Evolutionary conservation across 768 basidiomycete genomes (phyloP), one percentile per base, ranked within the genome.

Genomic region (Mycena latifolia): DNA sequence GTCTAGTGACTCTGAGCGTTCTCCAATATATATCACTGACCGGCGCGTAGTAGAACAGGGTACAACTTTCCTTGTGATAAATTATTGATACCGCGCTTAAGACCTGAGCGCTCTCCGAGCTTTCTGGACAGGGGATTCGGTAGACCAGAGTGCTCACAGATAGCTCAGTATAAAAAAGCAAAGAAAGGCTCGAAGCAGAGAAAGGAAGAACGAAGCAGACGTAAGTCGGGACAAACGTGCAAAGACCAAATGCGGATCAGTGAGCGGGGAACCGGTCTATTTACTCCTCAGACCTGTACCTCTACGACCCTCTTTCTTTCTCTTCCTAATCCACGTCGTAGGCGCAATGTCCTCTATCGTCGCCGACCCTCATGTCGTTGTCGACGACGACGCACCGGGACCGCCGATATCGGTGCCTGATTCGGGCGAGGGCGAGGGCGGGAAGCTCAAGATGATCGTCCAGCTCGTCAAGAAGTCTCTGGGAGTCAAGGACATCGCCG

Each of bases 401-500:
- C 82, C 85, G 24, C 80, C 90, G 61, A 86, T 93, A 48, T 87
- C 90, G 17, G 85, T 93, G 5, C 89, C 91, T 62, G 92, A 93
- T 69, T 76, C 85, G 45, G 85, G 82, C 45, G 93, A 94, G 63
- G 91, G 92, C 33, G 96, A 98, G 76, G 93, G 94, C 65, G 92
- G 94, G 51, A 96, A 93, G 84, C 83, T 98, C 65, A 96, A 92
- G 86, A 95, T 96, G 90, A 94, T 98, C 53, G 82, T 98, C 20
- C 89, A 92, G 75, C 87, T 98, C 59, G 88, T 96, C 69, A 96
- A 95, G 83, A 94, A 92, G 79, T 95, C 88, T 72, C 83, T 98
- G 33, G 96, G 95, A 8, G 95, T 97, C 47, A 96, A 96, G 80
- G 96, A 98, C 75, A 94, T 98, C 67, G 96, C 95, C 67, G 85